These are phyloP conservation scores for Ormosia emarginata DNA, from an alignment of 306 rosid species.

Conservation along the genomic window DNA sequence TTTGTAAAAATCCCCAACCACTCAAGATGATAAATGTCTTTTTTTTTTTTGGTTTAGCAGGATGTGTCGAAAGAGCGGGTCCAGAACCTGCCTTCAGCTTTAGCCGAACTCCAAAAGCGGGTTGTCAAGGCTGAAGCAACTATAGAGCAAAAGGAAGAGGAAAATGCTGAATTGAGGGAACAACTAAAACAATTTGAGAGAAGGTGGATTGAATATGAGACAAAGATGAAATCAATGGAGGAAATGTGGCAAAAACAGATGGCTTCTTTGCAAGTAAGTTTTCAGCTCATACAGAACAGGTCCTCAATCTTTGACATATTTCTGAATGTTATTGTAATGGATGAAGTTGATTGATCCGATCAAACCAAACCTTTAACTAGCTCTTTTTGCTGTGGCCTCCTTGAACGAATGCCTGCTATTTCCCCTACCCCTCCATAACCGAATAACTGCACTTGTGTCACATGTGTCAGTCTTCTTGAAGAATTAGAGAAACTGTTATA, in stretches of 20 bases:
- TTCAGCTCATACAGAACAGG: constrained; percentile 10
- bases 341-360: constrained; percentile 3
- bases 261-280: constrained; percentile 92
- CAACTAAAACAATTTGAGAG: constrained; percentile 64
- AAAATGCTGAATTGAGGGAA: constrained; percentile 74
- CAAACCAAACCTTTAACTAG: background rate
- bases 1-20: background rate
- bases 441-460: background rate
- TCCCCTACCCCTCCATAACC: background rate
- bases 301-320: background rate
- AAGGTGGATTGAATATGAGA: constrained; percentile 90
- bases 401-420: background rate
- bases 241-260: constrained; percentile 93
- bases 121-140: constrained; percentile 72
- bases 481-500: background rate
- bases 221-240: constrained; percentile 92
- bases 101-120: constrained; percentile 68
- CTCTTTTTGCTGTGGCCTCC: background rate
- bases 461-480: background rate
- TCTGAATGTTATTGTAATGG: background rate
- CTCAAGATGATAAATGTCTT: background rate
- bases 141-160: constrained; percentile 82
- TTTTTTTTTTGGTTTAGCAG: constrained; percentile 31
- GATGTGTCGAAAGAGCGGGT: constrained; percentile 33
- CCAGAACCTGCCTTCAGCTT: constrained; percentile 48